These are phyloP conservation scores for Geotrichum citri-aurantii DNA, from an alignment of 1,139 yeast species.

Conservation along the genomic window DNA sequence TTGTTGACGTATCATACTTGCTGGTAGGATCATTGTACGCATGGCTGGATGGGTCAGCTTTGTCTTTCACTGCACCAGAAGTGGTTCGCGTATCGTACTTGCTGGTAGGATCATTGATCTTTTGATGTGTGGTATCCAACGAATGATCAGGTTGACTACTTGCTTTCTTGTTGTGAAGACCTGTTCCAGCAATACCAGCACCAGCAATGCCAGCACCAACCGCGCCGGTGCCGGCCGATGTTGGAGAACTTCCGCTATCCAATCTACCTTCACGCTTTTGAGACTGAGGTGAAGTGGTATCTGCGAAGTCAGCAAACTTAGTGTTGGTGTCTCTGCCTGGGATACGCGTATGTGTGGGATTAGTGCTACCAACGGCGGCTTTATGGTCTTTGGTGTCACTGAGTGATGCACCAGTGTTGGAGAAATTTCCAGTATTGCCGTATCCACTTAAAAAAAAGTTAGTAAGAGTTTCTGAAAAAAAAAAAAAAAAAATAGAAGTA, in stretches of 20 bases:
- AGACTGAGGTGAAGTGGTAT: constrained; percentile 3
- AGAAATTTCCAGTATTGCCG: not conserved
- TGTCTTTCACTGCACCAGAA: constrained; percentile 6
- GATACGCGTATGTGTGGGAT: constrained; percentile 1
- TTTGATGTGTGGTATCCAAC: not conserved
- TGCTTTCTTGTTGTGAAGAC: not conserved
- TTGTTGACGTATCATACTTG: constrained; percentile 6
- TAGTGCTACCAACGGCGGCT: constrained; percentile 5
- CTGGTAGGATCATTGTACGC: constrained; percentile 7
- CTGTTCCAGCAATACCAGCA: constrained; percentile 16
- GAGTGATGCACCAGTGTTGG: not conserved
- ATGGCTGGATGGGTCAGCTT: not conserved
- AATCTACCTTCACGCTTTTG: constrained; percentile 1
- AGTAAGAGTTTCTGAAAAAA: not conserved
- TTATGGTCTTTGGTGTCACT: not conserved
- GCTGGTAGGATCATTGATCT: constrained; percentile 9
- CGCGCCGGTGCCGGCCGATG: constrained; percentile 15
- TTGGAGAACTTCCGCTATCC: not conserved
- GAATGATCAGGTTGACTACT: not conserved
- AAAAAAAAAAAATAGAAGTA: not conserved
- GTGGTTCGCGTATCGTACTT: constrained; percentile 11
- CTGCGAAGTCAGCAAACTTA: constrained; percentile 7
- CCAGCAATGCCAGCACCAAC: constrained; percentile 12
- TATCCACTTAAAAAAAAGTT: not conserved
- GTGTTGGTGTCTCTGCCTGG: constrained; percentile 10